Evolutionary conservation across 148 eudicot genomes (phyloP).

Genomic region (Rhododendron henanense): DNA sequence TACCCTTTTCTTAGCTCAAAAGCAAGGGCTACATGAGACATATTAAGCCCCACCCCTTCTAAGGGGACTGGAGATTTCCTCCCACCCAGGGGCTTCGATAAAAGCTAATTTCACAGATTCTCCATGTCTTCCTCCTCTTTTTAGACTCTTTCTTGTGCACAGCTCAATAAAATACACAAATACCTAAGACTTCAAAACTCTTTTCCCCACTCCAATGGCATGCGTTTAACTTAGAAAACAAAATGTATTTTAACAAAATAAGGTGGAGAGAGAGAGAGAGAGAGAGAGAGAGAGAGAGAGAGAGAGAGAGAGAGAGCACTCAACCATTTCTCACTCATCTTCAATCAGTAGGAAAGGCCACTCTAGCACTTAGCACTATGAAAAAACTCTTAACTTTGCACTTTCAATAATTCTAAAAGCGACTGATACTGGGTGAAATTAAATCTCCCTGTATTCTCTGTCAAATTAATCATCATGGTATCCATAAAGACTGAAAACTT

Average conservation of each 20-base stretch:
- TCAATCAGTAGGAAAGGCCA: constrained; percentile 15
- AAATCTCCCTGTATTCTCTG: background rate
- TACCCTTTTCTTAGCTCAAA: constrained; percentile 26
- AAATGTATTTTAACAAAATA: background rate
- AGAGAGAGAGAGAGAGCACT: constrained; percentile 2
- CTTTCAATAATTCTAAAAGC: constrained; percentile 32
- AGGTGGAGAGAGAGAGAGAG: background rate
- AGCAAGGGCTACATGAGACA: constrained; percentile 14
- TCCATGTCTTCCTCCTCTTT: constrained; percentile 26
- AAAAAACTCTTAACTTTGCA: constrained; percentile 19
- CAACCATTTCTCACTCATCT: background rate
- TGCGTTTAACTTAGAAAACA: background rate
- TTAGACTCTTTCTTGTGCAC: constrained; percentile 10
- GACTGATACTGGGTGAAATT: background rate
- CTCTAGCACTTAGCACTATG: constrained; percentile 15
- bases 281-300: background rate
- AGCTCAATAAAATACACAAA: constrained; percentile 12
- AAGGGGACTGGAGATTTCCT: constrained; percentile 6
- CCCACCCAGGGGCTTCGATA: background rate
- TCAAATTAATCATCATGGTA: background rate
- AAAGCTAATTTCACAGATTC: constrained; percentile 28
- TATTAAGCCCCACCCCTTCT: background rate
- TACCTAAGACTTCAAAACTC: background rate
- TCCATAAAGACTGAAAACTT: background rate
- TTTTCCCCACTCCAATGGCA: background rate